Evolutionary conservation across 176 grass and related monocot genomes (phyloP).

Genomic region (Bromus sterilis): DNA sequence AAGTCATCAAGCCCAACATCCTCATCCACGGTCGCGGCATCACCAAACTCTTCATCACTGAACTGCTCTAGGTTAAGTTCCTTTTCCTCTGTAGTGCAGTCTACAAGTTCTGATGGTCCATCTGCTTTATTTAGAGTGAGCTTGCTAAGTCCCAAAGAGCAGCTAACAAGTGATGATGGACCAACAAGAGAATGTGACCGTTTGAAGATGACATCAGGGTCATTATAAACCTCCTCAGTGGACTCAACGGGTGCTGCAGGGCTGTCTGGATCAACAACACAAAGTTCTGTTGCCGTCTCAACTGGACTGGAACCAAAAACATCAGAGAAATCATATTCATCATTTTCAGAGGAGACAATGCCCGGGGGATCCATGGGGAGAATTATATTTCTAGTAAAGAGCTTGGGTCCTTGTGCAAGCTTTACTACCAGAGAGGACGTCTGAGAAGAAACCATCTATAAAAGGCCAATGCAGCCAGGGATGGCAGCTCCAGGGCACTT

Average conservation of each 20-base stretch:
- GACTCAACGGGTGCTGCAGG: constrained; percentile 27
- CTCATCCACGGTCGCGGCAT: constrained; percentile 12
- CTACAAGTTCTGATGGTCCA: constrained; percentile 34
- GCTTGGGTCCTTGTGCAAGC: constrained; percentile 23
- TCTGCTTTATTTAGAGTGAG: constrained; percentile 50
- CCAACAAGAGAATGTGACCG: constrained; percentile 92
- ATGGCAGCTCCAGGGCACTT: background rate
- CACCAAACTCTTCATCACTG: constrained; percentile 51
- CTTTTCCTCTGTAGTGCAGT: constrained; percentile 30
- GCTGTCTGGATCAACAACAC: constrained; percentile 30
- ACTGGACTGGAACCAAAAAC: constrained; percentile 75
- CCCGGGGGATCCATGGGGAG: constrained; percentile 51
- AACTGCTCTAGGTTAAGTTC: constrained; percentile 20
- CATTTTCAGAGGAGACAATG: constrained; percentile 46
- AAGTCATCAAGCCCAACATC: constrained; percentile 83
- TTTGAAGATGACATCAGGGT: constrained; percentile 66
- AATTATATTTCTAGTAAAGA: constrained; percentile 44
- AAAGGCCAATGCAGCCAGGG: constrained; percentile 3
- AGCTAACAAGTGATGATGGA: constrained; percentile 56
- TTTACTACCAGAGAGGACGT: constrained; percentile 30
- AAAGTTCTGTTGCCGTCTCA: constrained; percentile 32
- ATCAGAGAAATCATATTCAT: constrained; percentile 87
- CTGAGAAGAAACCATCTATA: constrained; percentile 68
- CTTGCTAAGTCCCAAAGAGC: constrained; percentile 46
- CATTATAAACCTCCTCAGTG: constrained; percentile 59